Percentiles rank a stretch among this genome's conserved stretches.
Conservation (phyloP, 495 filamentous ascomycete species). For the Neurospora cerealis region DNA sequence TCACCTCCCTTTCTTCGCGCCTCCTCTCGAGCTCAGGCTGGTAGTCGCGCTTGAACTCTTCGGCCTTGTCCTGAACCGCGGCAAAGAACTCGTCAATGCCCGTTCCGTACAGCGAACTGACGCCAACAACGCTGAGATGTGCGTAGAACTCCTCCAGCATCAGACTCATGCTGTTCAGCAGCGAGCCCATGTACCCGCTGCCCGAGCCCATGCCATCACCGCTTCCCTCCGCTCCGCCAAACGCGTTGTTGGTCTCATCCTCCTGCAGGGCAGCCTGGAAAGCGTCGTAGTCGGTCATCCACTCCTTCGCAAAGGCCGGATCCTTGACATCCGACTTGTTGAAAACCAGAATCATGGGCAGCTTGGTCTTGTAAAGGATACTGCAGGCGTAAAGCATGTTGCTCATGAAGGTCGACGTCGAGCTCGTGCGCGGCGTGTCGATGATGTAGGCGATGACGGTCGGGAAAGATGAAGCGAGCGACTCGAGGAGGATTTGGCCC, state of each 20-base stretch:
- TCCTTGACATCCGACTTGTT: conserved; percentile 97
- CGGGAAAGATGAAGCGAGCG: conserved; percentile 83
- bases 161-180: conserved; percentile 94
- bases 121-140: conserved; percentile 82
- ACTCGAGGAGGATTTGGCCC: conserved; percentile 86
- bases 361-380: conserved; percentile 95
- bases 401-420: conserved; percentile 95
- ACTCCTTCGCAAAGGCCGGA: conserved; percentile 87
- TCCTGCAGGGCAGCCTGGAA: conserved; percentile 78
- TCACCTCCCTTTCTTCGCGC: conserved; percentile 61
- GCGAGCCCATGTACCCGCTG: conserved; percentile 92
- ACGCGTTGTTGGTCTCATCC: conserved; percentile 71
- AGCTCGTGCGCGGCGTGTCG: conserved; percentile 85
- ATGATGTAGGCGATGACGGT: conserved; percentile 96
- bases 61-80: conserved; percentile 72
- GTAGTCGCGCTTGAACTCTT: conserved; percentile 88
- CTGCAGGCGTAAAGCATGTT: conserved; percentile 99
- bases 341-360: conserved; percentile 97
- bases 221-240: conserved; percentile 59
- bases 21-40: conserved; percentile 80
- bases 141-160: conserved; percentile 98
- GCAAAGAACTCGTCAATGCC: conserved; percentile 90
- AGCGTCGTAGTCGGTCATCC: conserved; percentile 98
- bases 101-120: conserved; percentile 85
- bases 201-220: conserved; percentile 49